Percentiles rank a stretch among this genome's conserved stretches.
Evolutionary conservation across 2,329 filamentous ascomycete genomes (phyloP).

Genomic region (Phialocephala sp.): DNA sequence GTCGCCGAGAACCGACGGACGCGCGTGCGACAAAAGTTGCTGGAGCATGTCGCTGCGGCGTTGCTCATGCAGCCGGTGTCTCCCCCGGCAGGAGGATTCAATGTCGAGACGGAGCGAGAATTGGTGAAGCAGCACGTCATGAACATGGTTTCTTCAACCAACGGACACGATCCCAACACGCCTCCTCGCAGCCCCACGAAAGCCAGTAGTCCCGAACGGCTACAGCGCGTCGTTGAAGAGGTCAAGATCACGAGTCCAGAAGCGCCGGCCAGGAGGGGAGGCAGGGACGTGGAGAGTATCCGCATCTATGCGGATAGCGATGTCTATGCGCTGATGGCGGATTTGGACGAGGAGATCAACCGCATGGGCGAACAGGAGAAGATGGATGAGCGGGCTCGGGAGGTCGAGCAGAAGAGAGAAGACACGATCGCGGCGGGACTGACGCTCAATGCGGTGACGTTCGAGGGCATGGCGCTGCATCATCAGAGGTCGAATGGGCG

Average conservation of each 20-base stretch:
- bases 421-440: conserved; percentile 18
- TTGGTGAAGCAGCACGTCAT: conserved; percentile 13
- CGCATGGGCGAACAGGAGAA: conserved; percentile 41
- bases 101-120: conserved; percentile 5
- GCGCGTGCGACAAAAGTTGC: conserved; percentile 76
- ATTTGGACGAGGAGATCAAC: conserved; percentile 67
- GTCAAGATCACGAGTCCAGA: conserved; percentile 34
- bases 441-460: conserved; percentile 27
- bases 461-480: conserved; percentile 28
- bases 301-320: conserved; percentile 71
- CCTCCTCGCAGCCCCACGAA: conserved; percentile 52
- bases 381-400: conserved; percentile 11
- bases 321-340: conserved; percentile 68
- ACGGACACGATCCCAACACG: conserved; percentile 28
- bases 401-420: conserved; percentile 20
- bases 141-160: background rate
- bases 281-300: conserved; percentile 59
- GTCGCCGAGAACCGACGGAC: conserved; percentile 78
- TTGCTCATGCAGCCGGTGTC: conserved; percentile 51
- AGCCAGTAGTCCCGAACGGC: conserved; percentile 30
- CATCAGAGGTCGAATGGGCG: conserved; percentile 9
- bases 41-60: conserved; percentile 81
- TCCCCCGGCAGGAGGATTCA: conserved; percentile 14
- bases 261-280: conserved; percentile 18
- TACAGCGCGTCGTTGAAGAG: conserved; percentile 34